These are phyloP conservation scores for Apodospora peruviana DNA, from an alignment of 495 filamentous ascomycete species.

Conservation along the genomic window DNA sequence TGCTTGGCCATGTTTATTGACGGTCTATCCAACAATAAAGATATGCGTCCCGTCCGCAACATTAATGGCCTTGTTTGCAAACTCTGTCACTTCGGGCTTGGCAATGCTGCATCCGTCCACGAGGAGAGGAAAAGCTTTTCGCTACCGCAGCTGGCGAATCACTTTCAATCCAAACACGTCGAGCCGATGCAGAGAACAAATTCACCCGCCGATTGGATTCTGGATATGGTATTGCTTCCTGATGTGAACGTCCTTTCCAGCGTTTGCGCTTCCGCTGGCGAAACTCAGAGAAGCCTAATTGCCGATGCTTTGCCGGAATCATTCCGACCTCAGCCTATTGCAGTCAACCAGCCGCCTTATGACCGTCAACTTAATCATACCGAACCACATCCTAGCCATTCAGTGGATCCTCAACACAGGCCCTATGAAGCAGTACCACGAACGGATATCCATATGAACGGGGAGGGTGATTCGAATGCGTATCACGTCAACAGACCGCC, in stretches of 20 bases:
- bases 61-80: conserved; percentile 61
- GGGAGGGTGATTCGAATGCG: too few relatives aligned
- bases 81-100: conserved; percentile 44
- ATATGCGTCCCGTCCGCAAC: conserved; percentile 63
- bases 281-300: conserved; percentile 56
- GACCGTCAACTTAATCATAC: neutral
- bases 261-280: conserved; percentile 33
- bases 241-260: conserved; percentile 43
- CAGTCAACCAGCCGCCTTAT: neutral
- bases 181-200: conserved; percentile 21
- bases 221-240: conserved; percentile 66
- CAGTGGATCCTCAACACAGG: neutral
- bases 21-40: conserved; percentile 57
- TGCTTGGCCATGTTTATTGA: conserved; percentile 58
- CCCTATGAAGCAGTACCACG: too few relatives aligned
- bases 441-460: too few relatives aligned
- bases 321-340: conserved; percentile 7
- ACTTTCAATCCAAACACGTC: conserved; percentile 61
- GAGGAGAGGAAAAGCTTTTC: conserved; percentile 49
- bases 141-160: conserved; percentile 56
- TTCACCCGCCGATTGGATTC: conserved; percentile 52
- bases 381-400: neutral
- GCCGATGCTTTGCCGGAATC: conserved; percentile 51
- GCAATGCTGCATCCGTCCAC: conserved; percentile 25
- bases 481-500: too few relatives aligned